phyloP scores from a whole-genome alignment of 148 eudicot genomes.

The Cornus florida region DNA sequence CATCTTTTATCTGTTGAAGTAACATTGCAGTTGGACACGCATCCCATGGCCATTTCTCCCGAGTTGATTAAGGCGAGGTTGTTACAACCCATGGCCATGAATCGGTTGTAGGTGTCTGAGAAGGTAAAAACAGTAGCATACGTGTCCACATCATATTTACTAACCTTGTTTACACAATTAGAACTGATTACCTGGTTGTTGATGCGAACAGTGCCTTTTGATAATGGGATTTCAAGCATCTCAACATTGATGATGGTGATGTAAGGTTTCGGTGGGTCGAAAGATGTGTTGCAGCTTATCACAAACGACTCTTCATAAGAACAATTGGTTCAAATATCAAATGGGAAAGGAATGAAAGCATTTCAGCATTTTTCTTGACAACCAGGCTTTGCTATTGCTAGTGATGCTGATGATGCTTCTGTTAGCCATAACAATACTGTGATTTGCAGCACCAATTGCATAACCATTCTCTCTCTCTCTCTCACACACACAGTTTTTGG shows the following conservation, averaged over 20 bases:
- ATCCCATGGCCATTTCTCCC: too few species aligned
- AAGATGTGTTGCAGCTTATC: constrained; percentile 24
- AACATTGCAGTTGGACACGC: too few species aligned
- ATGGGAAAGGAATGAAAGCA: constrained; percentile 36
- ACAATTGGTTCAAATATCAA: constrained; percentile 31
- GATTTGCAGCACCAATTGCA: too few species aligned
- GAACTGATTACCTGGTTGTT: not conserved
- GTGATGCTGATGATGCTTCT: not conserved
- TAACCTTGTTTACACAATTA: not conserved
- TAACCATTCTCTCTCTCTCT: too few species aligned
- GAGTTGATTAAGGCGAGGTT: too few species aligned
- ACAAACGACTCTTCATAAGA: constrained; percentile 12
- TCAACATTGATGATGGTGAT: constrained; percentile 9
- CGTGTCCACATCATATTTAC: too few species aligned
- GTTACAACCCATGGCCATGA: too few species aligned
- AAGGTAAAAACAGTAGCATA: too few species aligned
- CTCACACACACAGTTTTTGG: too few species aligned
- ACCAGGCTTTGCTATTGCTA: constrained; percentile 18
- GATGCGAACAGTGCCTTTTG: constrained; percentile 5
- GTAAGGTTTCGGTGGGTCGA: constrained; percentile 13
- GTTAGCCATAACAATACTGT: too few species aligned
- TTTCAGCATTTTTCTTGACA: constrained; percentile 26
- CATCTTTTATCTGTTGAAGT: constrained; percentile 2
- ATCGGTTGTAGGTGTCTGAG: too few species aligned
- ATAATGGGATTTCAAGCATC: constrained; percentile 9